A percentile compares a stretch with the other conserved stretches of the same genome.
Conservation (phyloP, 495 filamentous ascomycete genomes). For the Penicillium diatomitis region DNA sequence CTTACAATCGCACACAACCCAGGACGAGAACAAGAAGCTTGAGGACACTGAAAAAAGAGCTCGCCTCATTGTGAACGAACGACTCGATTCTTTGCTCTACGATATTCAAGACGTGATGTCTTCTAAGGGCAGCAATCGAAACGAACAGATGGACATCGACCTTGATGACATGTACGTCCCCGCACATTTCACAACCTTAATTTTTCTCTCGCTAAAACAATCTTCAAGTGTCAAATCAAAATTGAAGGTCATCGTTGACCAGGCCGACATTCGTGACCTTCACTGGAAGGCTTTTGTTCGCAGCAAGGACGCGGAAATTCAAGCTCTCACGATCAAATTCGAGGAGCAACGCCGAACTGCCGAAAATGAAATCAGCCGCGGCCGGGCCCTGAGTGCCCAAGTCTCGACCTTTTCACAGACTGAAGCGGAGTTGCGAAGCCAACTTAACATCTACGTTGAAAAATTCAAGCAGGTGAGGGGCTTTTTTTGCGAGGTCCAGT, state of each 20-base stretch:
- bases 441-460: slow-evolving; percentile 97
- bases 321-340: slow-evolving; percentile 74
- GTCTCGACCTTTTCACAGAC: slow-evolving; percentile 96
- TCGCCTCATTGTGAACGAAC: slow-evolving; percentile 74
- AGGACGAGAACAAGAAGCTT: slow-evolving; percentile 88
- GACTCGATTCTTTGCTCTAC: slow-evolving; percentile 61
- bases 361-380: slow-evolving; percentile 67
- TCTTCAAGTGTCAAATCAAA: slow-evolving; percentile 67
- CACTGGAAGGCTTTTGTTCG: slow-evolving; percentile 84
- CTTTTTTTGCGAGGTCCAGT: slow-evolving; percentile 5
- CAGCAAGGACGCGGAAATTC: slow-evolving; percentile 93
- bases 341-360: slow-evolving; percentile 83
- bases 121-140: slow-evolving; percentile 66
- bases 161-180: slow-evolving; percentile 76
- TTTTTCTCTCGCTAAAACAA: slow-evolving; percentile 1
- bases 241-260: slow-evolving; percentile 88
- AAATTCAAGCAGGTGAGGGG: slow-evolving; percentile 96
- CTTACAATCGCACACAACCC: slow-evolving; percentile 1
- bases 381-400: slow-evolving; percentile 76
- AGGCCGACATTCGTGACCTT: slow-evolving; percentile 88
- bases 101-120: slow-evolving; percentile 76
- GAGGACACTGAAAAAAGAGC: slow-evolving; percentile 75
- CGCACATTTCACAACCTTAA: background rate
- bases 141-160: slow-evolving; percentile 67
- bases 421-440: slow-evolving; percentile 83